Conservation (phyloP, 352 stramenopile genomes). For the Phytophthora foliorum region DNA sequence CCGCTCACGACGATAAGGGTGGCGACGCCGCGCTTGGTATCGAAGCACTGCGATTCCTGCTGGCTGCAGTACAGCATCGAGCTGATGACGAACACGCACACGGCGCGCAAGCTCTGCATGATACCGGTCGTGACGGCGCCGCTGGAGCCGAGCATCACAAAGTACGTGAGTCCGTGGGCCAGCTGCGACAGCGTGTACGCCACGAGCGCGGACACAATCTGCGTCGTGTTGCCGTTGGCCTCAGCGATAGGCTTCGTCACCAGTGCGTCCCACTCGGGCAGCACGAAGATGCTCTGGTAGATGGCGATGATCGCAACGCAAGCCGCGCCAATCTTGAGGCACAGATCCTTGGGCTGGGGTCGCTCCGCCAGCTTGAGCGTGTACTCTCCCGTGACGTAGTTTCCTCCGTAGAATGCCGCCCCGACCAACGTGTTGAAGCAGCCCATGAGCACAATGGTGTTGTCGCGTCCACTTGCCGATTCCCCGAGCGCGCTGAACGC, state of each 20-base stretch:
- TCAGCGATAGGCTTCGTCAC: constrained; percentile 84
- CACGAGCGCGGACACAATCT: constrained; percentile 71
- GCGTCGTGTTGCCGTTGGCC: constrained; percentile 66
- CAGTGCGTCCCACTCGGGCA: constrained; percentile 78
- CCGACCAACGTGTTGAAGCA: constrained; percentile 87
- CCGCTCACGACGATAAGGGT: constrained; percentile 85
- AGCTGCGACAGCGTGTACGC: constrained; percentile 85
- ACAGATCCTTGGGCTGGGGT: constrained; percentile 80
- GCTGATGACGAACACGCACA: constrained; percentile 88
- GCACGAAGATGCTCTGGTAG: constrained; percentile 86
- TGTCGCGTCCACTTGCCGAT: constrained; percentile 68
- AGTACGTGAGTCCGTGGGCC: constrained; percentile 87
- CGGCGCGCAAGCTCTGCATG: constrained; percentile 89
- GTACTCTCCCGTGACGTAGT: constrained; percentile 89
- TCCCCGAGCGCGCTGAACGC: constrained; percentile 84
- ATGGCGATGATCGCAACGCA: constrained; percentile 81
- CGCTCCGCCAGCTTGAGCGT: constrained; percentile 82
- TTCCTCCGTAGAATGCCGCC: constrained; percentile 86
- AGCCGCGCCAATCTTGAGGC: constrained; percentile 78
- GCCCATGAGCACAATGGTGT: constrained; percentile 83
- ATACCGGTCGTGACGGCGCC: constrained; percentile 88
- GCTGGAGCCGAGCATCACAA: constrained; percentile 83
- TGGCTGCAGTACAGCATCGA: constrained; percentile 86
- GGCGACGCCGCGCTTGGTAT: constrained; percentile 82
- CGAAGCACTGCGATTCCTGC: constrained; percentile 90